phyloP scores from a whole-genome alignment of 1,284 basidiomycete species.

The Pseudozyma sp. region DNA sequence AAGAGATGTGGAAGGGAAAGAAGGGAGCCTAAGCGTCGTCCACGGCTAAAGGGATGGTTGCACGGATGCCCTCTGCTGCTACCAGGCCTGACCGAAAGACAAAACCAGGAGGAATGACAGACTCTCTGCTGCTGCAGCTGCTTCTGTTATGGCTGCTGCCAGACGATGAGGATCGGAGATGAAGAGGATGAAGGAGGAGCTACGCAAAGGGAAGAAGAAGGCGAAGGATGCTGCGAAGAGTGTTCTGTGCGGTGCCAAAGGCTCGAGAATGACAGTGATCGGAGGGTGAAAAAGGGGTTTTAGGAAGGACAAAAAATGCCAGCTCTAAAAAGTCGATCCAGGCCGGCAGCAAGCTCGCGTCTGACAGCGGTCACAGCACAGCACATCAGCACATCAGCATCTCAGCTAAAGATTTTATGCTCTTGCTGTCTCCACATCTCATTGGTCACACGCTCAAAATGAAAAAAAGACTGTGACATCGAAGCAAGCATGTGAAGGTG shows the following conservation, averaged over 20 bases:
- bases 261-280: slow-evolving; percentile 29
- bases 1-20: slow-evolving; percentile 2
- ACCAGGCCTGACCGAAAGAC: background rate
- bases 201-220: background rate
- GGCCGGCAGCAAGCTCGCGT: background rate
- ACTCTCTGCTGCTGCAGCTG: background rate
- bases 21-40: background rate
- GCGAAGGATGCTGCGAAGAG: background rate
- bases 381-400: background rate
- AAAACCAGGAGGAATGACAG: background rate
- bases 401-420: background rate
- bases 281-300: slow-evolving; percentile 47
- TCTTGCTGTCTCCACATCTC: slow-evolving; percentile 3
- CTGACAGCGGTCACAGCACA: background rate
- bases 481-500: too few species aligned
- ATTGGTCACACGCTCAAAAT: background rate
- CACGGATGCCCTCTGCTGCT: too few species aligned
- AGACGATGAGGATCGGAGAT: background rate
- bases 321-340: too few species aligned
- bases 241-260: background rate
- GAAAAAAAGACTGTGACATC: background rate
- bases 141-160: background rate
- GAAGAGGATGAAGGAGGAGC: slow-evolving; percentile 1
- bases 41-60: too few species aligned
- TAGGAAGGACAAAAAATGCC: background rate